A percentile compares a stretch with the other conserved stretches of the same genome.
These are phyloP conservation scores for Erodium trifolium DNA, from an alignment of 441 rosid species.

Conservation along the genomic window DNA sequence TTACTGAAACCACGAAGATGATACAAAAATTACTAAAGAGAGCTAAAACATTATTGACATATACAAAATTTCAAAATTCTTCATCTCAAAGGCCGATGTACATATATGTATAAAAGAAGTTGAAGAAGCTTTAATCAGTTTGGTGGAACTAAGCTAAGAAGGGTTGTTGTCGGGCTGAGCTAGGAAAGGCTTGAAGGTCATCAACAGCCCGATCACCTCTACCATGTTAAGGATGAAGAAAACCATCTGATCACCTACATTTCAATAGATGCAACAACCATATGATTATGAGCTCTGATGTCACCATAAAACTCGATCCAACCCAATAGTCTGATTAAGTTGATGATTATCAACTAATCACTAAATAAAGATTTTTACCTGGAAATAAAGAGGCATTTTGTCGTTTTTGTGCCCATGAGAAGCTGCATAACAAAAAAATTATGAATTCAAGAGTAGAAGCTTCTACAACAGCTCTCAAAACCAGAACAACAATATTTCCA, in stretches of 20 bases:
- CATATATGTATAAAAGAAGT: too few relatives aligned
- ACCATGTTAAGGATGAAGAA: slow-evolving; percentile 51
- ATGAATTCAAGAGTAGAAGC: background rate
- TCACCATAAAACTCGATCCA: too few relatives aligned
- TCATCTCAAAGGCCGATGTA: too few relatives aligned
- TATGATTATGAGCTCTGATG: background rate
- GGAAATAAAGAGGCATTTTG: slow-evolving; percentile 17
- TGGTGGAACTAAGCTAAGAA: slow-evolving; percentile 3
- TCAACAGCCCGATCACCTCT: slow-evolving; percentile 44
- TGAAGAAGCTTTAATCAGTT: too few relatives aligned
- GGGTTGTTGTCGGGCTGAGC: slow-evolving; percentile 19
- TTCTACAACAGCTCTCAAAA: too few relatives aligned
- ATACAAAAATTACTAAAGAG: too few relatives aligned
- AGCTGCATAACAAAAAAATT: slow-evolving; percentile 10
- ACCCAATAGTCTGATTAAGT: too few relatives aligned
- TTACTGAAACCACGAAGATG: too few relatives aligned
- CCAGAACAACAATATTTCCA: too few relatives aligned
- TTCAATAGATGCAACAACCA: background rate
- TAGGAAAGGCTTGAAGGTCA: slow-evolving; percentile 63
- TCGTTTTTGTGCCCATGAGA: slow-evolving; percentile 20
- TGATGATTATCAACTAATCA: too few relatives aligned
- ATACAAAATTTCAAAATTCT: too few relatives aligned
- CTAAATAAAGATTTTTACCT: slow-evolving; percentile 5
- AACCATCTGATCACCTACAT: slow-evolving; percentile 54
- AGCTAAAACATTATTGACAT: too few relatives aligned